phyloP scores from a whole-genome alignment of 768 basidiomycete genomes.

The Calocera viscosa region DNA sequence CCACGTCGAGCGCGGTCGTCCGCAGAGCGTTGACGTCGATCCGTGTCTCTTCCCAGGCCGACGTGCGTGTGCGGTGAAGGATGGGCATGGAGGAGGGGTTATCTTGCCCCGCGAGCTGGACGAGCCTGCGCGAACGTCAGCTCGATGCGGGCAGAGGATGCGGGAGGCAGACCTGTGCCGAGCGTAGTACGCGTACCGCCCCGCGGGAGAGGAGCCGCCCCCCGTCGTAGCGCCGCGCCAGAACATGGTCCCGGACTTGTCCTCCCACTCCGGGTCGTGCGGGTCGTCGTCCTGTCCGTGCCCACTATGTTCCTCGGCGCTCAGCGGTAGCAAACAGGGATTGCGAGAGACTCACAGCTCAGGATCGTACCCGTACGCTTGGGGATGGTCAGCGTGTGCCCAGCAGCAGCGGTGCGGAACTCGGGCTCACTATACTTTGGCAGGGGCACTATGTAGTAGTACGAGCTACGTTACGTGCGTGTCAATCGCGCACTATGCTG shows the following conservation, averaged over 20 bases:
- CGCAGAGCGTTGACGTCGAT: conserved; percentile 8
- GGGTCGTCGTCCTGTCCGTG: conserved; percentile 7
- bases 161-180: not conserved
- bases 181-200: not conserved
- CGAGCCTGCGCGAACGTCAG: not conserved
- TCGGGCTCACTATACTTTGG: not conserved
- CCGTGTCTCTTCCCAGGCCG: conserved; percentile 17
- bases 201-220: not conserved
- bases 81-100: not conserved
- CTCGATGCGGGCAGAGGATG: not conserved
- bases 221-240: conserved; percentile 9
- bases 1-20: not conserved
- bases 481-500: not conserved
- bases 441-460: not conserved
- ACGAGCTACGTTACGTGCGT: not conserved
- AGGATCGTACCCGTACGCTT: conserved; percentile 2
- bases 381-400: too few species aligned
- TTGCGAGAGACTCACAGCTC: not conserved
- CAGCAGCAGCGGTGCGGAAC: too few species aligned
- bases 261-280: conserved; percentile 7
- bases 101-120: not conserved
- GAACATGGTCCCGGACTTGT: not conserved
- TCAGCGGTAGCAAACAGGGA: not conserved
- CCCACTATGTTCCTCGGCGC: not conserved
- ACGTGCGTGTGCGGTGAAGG: not conserved